phyloP scores from a whole-genome alignment of 2,329 filamentous ascomycete genomes.

The Colletotrichum liaoningense region DNA sequence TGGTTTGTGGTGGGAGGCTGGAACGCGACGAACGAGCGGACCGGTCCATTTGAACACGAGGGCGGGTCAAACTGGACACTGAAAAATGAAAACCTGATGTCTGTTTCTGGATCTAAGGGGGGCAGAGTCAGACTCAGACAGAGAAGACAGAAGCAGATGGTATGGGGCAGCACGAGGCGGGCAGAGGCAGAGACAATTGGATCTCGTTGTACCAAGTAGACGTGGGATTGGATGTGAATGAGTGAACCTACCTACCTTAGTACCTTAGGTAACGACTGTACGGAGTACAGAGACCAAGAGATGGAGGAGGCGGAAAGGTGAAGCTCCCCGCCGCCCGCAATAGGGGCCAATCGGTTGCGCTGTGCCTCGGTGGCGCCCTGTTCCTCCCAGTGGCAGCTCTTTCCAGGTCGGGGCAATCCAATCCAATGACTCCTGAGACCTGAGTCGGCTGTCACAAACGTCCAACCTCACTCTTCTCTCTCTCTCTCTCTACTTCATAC shows the following conservation, averaged over 20 bases:
- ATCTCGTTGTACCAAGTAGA: background rate
- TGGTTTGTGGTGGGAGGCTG: background rate
- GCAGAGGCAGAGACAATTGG: constrained; percentile 4
- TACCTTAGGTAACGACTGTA: no score
- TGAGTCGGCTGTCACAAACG: background rate
- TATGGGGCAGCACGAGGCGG: constrained; percentile 1
- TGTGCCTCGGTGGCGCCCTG: constrained; percentile 2
- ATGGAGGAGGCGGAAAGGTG: background rate
- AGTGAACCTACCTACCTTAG: background rate
- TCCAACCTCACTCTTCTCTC: background rate
- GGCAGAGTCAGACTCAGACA: background rate
- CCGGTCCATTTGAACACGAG: background rate
- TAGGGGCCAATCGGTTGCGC: constrained; percentile 23
- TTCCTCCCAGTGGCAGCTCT: constrained; percentile 1
- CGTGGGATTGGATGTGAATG: background rate
- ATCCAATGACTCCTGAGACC: constrained; percentile 14
- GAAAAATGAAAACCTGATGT: no score
- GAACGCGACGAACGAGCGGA: constrained; percentile 20
- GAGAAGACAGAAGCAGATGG: background rate
- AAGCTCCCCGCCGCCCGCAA: constrained; percentile 11
- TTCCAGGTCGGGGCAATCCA: no score
- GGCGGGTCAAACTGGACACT: background rate
- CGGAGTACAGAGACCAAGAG: background rate
- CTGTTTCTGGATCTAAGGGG: background rate
- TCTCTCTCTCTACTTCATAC: background rate